Base-by-base conservation (phyloP, 2,329 filamentous ascomycete species). In the Didymella lethalis region DNA sequence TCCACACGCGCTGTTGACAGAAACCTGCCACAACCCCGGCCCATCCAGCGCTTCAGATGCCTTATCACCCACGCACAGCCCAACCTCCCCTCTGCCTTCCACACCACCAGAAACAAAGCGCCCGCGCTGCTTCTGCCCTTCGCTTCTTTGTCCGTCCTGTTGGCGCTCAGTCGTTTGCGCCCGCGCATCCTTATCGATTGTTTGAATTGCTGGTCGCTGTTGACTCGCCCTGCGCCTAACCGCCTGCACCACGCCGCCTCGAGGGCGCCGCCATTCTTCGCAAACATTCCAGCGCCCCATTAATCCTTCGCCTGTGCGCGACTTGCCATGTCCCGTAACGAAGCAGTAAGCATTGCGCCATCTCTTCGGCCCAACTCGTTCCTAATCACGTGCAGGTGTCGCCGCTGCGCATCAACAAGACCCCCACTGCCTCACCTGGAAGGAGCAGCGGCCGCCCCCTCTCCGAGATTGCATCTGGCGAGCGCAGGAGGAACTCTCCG, bases 401-500 rank as follows among this genome's bases (percentile, higher is more conserved):
- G 78, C 91, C 91, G 72, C 80, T 94, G 80, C 89, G 90, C 80
- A 92, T 94, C 72, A 89, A 88, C 79, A 93, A 92, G 81, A 85
- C 79, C 71, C 73, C 73, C n/a, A 69, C 85, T 82, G 56, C 82
- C 84, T 88, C 89, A 60, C 86, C 90, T 44, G 78, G 81, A 71
- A 93, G 89, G 77, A 83, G 85, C 71, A 80, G 77, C 57, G 78
- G 77, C 85, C 70, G 74, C 47, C 91, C 95, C 58, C 85, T 99
- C 65, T 91, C 92, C 62, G 95, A 99, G 81, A 88, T 99, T 73
- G 92, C 90, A 68, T 90, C 91, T 51, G 90, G 90, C 63, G 92
- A 93, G 79, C 89, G 88, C 78, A 87, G 94, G 75, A 86, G 93
- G 71, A 98, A 98, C 81, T 97, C 93, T 49, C 93, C 93, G 52